A percentile compares a stretch with the other conserved stretches of the same genome.
Conservation (phyloP, 1,284 basidiomycete species). For the Vanrija humicola region DNA sequence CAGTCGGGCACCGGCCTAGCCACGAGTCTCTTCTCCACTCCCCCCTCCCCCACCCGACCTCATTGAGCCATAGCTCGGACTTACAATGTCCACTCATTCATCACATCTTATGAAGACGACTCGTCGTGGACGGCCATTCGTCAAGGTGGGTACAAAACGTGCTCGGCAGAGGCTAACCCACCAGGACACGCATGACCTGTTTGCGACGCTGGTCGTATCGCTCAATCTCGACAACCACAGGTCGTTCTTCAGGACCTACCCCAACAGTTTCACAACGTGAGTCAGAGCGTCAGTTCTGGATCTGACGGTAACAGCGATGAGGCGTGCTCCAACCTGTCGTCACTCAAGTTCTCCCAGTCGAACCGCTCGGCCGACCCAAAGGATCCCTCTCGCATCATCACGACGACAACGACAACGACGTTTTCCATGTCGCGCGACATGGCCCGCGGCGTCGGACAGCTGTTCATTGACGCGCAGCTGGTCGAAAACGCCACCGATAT, state of each 20-base stretch:
- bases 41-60: no score
- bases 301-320: slow-evolving; percentile 66
- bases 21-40: no score
- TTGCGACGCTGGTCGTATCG: slow-evolving; percentile 93
- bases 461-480: slow-evolving; percentile 97
- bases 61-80: background rate
- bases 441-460: slow-evolving; percentile 98
- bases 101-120: slow-evolving; percentile 97
- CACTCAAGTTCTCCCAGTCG: slow-evolving; percentile 97
- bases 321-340: slow-evolving; percentile 86
- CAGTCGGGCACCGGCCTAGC: background rate
- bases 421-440: slow-evolving; percentile 99
- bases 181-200: slow-evolving; percentile 96
- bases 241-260: slow-evolving; percentile 92
- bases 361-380: slow-evolving; percentile 96
- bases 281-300: slow-evolving; percentile 42
- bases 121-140: slow-evolving; percentile 85
- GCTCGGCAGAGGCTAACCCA: slow-evolving; percentile 8
- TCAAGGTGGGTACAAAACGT: slow-evolving; percentile 61
- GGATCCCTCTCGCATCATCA: slow-evolving; percentile 93
- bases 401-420: slow-evolving; percentile 97
- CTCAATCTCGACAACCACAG: slow-evolving; percentile 84
- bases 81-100: slow-evolving; percentile 27
- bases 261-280: slow-evolving; percentile 93
- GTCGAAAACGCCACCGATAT: slow-evolving; percentile 95